Percentiles rank a stretch among this genome's conserved stretches.
phyloP scores from a whole-genome alignment of 352 stramenopile species.

The Blastocystis sp. region DNA sequence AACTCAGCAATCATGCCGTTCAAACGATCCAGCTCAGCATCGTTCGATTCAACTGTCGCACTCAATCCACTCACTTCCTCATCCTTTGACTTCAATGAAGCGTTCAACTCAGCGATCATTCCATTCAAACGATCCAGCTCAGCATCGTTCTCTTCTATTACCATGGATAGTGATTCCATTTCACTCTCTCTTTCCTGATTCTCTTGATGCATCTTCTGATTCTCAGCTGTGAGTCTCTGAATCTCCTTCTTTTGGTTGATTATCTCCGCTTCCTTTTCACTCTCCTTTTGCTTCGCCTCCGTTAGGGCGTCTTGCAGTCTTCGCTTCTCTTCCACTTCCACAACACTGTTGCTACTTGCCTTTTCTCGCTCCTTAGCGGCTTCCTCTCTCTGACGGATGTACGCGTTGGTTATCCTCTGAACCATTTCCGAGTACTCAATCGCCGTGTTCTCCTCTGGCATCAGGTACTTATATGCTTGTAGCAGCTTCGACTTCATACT shows the following conservation, averaged over 20 bases:
- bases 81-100: too few species aligned
- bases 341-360: not conserved
- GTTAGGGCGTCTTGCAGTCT: not conserved
- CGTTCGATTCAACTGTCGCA: too few species aligned
- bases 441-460: slow-evolving; percentile 12
- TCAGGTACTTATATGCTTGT: not conserved
- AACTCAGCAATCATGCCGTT: too few species aligned
- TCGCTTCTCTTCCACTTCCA: not conserved
- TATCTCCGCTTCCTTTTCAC: not conserved
- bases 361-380: not conserved
- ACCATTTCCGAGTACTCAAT: not conserved
- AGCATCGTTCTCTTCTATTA: slow-evolving; percentile 23
- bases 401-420: not conserved
- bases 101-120: too few species aligned
- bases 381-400: not conserved
- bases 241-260: not conserved
- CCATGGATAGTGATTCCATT: not conserved
- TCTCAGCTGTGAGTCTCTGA: not conserved
- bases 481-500: not conserved
- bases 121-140: not conserved
- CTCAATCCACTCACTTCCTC: too few species aligned
- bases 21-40: too few species aligned
- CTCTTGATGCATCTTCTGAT: not conserved
- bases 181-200: slow-evolving; percentile 4
- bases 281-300: not conserved